Percentiles rank a stretch among this genome's conserved stretches.
These are phyloP conservation scores for Suillus weaverae DNA, from an alignment of 768 basidiomycete species.

Conservation along the genomic window DNA sequence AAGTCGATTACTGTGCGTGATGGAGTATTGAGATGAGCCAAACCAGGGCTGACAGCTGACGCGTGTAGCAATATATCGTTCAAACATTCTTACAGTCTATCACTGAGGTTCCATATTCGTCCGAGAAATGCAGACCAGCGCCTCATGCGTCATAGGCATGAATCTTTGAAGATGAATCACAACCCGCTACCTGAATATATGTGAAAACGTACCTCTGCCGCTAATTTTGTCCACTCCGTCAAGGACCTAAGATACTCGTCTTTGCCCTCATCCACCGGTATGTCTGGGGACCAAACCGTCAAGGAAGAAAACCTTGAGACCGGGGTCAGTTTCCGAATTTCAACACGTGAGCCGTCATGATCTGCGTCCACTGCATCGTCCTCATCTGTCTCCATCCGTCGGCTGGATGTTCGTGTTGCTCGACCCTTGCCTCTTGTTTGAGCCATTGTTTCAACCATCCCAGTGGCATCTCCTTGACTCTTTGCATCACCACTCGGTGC, in stretches of 20 bases:
- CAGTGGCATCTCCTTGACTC: constrained; percentile 17
- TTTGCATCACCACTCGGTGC: constrained; percentile 19
- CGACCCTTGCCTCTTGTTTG: constrained; percentile 13
- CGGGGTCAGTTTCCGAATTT: constrained; percentile 42
- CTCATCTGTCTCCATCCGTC: constrained; percentile 29
- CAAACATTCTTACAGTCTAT: not conserved
- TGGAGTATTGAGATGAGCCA: not conserved
- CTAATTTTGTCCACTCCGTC: constrained; percentile 68
- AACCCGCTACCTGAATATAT: not conserved
- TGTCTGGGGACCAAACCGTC: constrained; percentile 76
- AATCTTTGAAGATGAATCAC: not conserved
- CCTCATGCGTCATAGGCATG: not conserved
- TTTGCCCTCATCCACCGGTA: constrained; percentile 61
- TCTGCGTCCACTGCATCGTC: constrained; percentile 27
- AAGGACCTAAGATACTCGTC: constrained; percentile 74
- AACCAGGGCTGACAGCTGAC: not conserved
- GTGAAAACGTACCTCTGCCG: constrained; percentile 52
- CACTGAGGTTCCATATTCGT: not conserved
- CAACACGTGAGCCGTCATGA: constrained; percentile 18
- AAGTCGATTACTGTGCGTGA: not conserved
- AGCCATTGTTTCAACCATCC: constrained; percentile 6
- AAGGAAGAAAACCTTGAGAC: constrained; percentile 62
- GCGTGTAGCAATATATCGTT: not conserved
- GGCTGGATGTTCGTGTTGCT: constrained; percentile 20
- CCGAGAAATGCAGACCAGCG: not conserved